These are phyloP conservation scores for Podospora pseudoanserina DNA, from an alignment of 495 filamentous ascomycete genomes.

Conservation along the genomic window DNA sequence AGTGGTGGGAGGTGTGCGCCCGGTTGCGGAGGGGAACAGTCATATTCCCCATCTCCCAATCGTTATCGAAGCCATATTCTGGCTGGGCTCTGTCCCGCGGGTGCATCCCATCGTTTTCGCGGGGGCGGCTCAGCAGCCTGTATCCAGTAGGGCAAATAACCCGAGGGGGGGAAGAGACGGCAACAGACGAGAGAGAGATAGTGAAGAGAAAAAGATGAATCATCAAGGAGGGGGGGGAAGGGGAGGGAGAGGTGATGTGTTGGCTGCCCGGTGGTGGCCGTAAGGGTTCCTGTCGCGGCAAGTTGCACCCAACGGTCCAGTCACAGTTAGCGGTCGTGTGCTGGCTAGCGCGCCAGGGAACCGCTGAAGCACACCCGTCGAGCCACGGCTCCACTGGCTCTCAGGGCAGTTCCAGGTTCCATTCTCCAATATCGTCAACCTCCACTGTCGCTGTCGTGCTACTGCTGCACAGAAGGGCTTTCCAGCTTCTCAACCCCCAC, in stretches of 20 bases:
- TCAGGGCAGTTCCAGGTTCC: too few species aligned
- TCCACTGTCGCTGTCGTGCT: too few species aligned
- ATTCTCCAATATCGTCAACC: too few species aligned
- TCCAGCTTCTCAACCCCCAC: not conserved
- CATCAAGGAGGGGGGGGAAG: not conserved
- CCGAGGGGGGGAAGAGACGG: too few species aligned
- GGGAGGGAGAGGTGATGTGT: not conserved
- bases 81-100: conserved; percentile 6
- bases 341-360: conserved; percentile 7
- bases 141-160: not conserved
- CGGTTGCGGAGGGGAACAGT: conserved; percentile 3
- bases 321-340: not conserved
- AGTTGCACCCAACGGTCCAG: not conserved
- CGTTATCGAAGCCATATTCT: not conserved
- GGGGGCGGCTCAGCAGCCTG: conserved; percentile 6
- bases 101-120: conserved; percentile 2
- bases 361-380: not conserved
- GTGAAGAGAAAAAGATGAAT: not conserved
- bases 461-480: not conserved
- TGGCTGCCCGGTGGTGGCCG: not conserved
- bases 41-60: not conserved
- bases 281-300: not conserved
- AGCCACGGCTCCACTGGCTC: conserved; percentile 1
- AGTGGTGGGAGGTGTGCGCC: conserved; percentile 1
- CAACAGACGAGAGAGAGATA: not conserved